Base-by-base conservation (phyloP, 2,329 filamentous ascomycete genomes). In the Raffaelea deltoideospora region DNA sequence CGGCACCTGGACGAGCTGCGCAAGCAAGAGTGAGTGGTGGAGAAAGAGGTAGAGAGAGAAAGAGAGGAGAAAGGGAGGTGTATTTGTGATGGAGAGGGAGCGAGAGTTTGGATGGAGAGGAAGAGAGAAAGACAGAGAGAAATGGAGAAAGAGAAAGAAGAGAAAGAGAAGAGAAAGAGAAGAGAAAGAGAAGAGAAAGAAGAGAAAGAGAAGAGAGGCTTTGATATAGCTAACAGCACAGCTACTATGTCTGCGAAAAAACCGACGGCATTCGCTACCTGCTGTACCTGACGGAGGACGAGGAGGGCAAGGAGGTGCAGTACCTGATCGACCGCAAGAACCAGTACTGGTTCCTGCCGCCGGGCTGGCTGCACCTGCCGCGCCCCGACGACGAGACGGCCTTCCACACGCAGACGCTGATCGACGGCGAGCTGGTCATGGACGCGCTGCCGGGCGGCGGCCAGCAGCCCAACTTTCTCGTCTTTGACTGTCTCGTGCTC, bases 241-340 rank as follows among this genome's bases (percentile, higher is more conserved):
- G 76, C 58, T 98, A 96, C 63, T 98, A 87, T 54, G 81, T 98
- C 45, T 95, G 88, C 65, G 90, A 98, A 60, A 98, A 98, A 63
- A 94, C 88, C 1, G 90, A 98, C 53, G 90, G 90, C 37, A 84
- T 96, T 44, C 77, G 90, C 44, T 95, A 92, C 56, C 72, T 98
- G n/a, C 72, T 98, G 45, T 96, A 92, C 64, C 76, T 90, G 45
- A 85, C 83, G 35, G 56, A 64, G 8, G 78, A 79, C 52, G 68
- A 76, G 30, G 54, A 62, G 6, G 63, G 62, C 37, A 46, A 53
- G 34, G 85, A 92, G 53, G 70, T 78, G 19, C 82, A 90, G 52
- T 95, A 94, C 61, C 69, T 98, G 39, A 94, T 98, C 59, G 88
- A 98, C 60, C 85, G 90, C 52, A 93, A 87, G 61, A 96, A 98